These are phyloP conservation scores for Trichosporon sp. DNA, from an alignment of 1,284 basidiomycete genomes.

Conservation along the genomic window DNA sequence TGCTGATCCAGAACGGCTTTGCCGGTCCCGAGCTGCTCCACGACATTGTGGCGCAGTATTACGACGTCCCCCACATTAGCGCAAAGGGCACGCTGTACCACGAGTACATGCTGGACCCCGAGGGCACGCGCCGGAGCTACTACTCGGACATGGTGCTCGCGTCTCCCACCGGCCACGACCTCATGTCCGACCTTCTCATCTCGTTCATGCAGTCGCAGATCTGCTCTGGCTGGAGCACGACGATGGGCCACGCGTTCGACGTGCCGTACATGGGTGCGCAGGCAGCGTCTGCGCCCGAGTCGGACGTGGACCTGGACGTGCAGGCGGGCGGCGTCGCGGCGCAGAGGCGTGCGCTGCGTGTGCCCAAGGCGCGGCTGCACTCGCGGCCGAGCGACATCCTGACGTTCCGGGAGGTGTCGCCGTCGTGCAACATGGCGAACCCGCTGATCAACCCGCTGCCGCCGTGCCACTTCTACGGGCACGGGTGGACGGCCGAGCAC, in stretches of 20 bases:
- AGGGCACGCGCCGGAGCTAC: conserved; percentile 61
- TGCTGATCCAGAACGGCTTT: conserved; percentile 70
- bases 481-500: conserved; percentile 77
- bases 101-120: conserved; percentile 70
- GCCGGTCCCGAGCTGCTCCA: conserved; percentile 84
- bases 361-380: conserved; percentile 68
- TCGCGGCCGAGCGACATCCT: conserved; percentile 61
- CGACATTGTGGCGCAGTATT: conserved; percentile 83
- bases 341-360: conserved; percentile 48
- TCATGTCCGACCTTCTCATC: conserved; percentile 77
- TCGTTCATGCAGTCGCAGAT: conserved; percentile 83
- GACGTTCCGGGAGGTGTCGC: conserved; percentile 73
- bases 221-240: conserved; percentile 75
- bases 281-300: not conserved
- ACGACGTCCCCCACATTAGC: conserved; percentile 81
- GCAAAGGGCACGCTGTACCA: conserved; percentile 76
- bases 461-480: conserved; percentile 78
- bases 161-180: conserved; percentile 68
- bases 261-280: conserved; percentile 53
- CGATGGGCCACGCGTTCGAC: conserved; percentile 62
- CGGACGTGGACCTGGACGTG: not conserved
- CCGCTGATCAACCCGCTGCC: conserved; percentile 92
- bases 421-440: conserved; percentile 86
- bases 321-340: not conserved
- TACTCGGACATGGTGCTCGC: conserved; percentile 78